Base-by-base conservation (phyloP, 1,284 basidiomycete species). In the Cryptococcus deneoformans region DNA sequence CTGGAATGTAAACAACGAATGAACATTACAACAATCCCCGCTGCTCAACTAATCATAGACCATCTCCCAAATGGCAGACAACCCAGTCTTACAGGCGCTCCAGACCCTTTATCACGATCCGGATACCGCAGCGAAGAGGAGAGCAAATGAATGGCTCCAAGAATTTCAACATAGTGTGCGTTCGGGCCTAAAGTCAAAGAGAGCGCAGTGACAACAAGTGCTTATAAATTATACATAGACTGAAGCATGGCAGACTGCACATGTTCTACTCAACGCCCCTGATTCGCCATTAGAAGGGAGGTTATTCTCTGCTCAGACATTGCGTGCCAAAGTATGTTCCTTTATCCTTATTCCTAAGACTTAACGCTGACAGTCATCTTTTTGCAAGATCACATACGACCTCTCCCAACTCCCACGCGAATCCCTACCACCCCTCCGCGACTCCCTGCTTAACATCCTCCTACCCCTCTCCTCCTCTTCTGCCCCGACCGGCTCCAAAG, bases 91-190 rank as follows among this genome's bases (percentile, higher is more conserved):
- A 42, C 68, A 79, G 52, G 81, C 82, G 7, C 76, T 83, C 29
- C 77, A 82, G 52, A 74, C 79, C 37, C 76, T 84, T 20, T 84
- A 83, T 62, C 75, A 78, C 53, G 73, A 82, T 63, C 90, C 94
- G 36, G 89, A 96, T 81, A 87, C 90, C 66, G 78, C 78, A 12
- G 86, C 90, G 10, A 85, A 97, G 68, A 88, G 90, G 65, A 84
- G 83, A 63, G 92, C 92, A 66, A 94, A 92, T 80, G 81, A 86
- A 66, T 95, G 90, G 90, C 86, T 96, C 61, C 89, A 92, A 80
- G 90, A 92, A 79, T 96, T 95, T 75, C 92, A 96, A 80, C 92
- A 95, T 82, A 92, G 90, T 80, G 92, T 94, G 86, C 86, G 86
- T 90, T 8, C 2, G 40, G 40, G 45, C 14, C 20, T 10, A 42